Conservation (phyloP, 208 protist genomes). For the Leishmania aethiopica region DNA sequence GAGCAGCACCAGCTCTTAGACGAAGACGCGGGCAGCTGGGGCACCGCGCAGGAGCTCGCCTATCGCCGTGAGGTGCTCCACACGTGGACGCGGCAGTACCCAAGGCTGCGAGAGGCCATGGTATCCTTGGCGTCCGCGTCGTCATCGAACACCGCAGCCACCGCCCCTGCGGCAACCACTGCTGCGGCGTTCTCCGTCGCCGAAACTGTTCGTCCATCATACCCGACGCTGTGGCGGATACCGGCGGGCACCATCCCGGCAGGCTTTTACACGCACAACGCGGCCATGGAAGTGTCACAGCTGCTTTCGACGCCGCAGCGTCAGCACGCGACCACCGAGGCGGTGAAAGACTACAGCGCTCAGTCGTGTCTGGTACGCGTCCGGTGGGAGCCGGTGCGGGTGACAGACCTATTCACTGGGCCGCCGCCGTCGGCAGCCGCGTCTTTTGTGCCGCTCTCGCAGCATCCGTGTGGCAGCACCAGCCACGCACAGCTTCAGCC, state of each 20-base stretch:
- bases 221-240: conserved; percentile 49
- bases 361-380: conserved; percentile 44
- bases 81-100: conserved; percentile 22
- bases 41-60: conserved; percentile 18
- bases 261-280: conserved; percentile 9
- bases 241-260: conserved; percentile 41
- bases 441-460: neutral
- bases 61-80: conserved; percentile 31
- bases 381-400: conserved; percentile 43
- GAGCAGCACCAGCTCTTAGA: neutral
- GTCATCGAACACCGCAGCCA: neutral
- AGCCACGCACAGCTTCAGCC: neutral
- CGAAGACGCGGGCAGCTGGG: conserved; percentile 4
- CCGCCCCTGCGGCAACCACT: neutral
- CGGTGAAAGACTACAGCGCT: conserved; percentile 40
- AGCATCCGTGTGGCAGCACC: neutral
- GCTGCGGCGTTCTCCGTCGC: conserved; percentile 20
- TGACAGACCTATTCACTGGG: neutral
- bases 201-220: neutral
- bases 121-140: neutral
- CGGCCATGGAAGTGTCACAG: neutral
- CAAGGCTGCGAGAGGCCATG: conserved; percentile 20
- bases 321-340: neutral
- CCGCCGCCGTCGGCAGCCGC: neutral
- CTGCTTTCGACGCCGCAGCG: conserved; percentile 5